phyloP scores from a whole-genome alignment of 441 rosid genomes.

The Hypseocharis bilobata region DNA sequence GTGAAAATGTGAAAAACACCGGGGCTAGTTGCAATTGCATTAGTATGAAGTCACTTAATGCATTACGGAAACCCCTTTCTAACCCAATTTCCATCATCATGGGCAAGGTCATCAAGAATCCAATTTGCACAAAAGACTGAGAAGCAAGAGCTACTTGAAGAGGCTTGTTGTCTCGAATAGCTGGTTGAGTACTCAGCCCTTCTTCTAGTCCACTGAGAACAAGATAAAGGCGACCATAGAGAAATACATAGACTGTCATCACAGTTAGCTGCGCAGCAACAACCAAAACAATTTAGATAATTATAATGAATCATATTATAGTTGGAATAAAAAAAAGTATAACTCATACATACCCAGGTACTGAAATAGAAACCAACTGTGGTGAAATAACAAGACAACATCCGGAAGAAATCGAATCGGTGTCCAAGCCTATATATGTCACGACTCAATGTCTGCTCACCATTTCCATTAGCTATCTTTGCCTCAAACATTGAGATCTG shows the following conservation, averaged over 20 bases:
- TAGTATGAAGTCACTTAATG: slow-evolving; percentile 82
- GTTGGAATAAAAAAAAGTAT: slow-evolving; percentile 4
- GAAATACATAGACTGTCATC: slow-evolving; percentile 89
- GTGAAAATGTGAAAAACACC: slow-evolving; percentile 93
- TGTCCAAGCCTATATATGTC: slow-evolving; percentile 94
- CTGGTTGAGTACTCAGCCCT: slow-evolving; percentile 57
- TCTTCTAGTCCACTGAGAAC: slow-evolving; percentile 91
- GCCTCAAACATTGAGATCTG: slow-evolving; percentile 99
- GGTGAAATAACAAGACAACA: slow-evolving; percentile 91
- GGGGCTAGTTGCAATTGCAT: slow-evolving; percentile 98
- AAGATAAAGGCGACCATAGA: slow-evolving; percentile 95
- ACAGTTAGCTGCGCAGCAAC: slow-evolving; percentile 65
- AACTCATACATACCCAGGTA: slow-evolving; percentile 48
- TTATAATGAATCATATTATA: background rate
- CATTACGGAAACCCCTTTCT: slow-evolving; percentile 92
- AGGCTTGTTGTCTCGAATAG: slow-evolving; percentile 78
- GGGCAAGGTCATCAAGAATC: slow-evolving; percentile 87
- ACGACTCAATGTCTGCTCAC: slow-evolving; percentile 93
- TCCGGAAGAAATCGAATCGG: slow-evolving; percentile 94
- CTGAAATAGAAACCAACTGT: slow-evolving; percentile 95
- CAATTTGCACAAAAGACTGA: slow-evolving; percentile 92
- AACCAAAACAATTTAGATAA: slow-evolving; percentile 14
- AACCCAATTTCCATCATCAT: slow-evolving; percentile 99
- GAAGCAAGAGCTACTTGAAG: slow-evolving; percentile 98
- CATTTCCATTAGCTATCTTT: slow-evolving; percentile 93